phyloP scores from a whole-genome alignment of 345 rosid genomes.

The Aurinia saxatilis region DNA sequence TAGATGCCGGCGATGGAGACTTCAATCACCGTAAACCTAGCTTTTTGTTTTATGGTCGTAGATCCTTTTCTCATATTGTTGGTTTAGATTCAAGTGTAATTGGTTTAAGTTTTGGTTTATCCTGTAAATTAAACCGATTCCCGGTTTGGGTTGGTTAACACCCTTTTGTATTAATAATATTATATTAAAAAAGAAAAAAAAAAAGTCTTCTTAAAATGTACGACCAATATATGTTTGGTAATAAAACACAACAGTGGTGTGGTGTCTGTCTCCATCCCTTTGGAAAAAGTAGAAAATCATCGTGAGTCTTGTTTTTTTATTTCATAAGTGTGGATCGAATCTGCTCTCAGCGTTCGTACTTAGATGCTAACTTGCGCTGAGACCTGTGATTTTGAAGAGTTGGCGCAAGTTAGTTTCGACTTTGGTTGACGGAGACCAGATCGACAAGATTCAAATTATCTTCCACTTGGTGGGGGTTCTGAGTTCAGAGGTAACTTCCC shows the following conservation, averaged over 20 bases:
- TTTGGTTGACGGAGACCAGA: slow-evolving; percentile 5
- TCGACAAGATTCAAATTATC: neutral
- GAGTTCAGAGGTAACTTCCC: too few species aligned
- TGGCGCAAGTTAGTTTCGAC: slow-evolving; percentile 7
- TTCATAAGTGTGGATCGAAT: neutral
- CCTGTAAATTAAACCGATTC: too few species aligned
- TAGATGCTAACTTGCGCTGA: neutral
- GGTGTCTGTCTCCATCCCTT: neutral
- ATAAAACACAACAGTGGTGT: neutral
- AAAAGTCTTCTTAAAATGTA: slow-evolving; percentile 1
- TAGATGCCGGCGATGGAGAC: too few species aligned
- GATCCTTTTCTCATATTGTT: too few species aligned
- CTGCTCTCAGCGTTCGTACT: neutral
- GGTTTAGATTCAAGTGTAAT: too few species aligned
- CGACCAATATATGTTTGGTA: slow-evolving; percentile 6
- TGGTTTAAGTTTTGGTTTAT: too few species aligned
- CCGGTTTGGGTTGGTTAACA: too few species aligned
- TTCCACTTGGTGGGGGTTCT: too few species aligned
- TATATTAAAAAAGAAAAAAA: neutral
- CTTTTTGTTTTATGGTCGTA: too few species aligned
- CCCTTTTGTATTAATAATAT: too few species aligned
- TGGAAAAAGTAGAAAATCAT: neutral
- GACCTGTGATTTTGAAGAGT: neutral
- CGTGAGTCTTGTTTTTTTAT: neutral
- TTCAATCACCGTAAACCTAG: too few species aligned